These are phyloP conservation scores for Lichtheimia hyalospora DNA, from an alignment of 371 early-diverging fungal species.

Conservation along the genomic window DNA sequence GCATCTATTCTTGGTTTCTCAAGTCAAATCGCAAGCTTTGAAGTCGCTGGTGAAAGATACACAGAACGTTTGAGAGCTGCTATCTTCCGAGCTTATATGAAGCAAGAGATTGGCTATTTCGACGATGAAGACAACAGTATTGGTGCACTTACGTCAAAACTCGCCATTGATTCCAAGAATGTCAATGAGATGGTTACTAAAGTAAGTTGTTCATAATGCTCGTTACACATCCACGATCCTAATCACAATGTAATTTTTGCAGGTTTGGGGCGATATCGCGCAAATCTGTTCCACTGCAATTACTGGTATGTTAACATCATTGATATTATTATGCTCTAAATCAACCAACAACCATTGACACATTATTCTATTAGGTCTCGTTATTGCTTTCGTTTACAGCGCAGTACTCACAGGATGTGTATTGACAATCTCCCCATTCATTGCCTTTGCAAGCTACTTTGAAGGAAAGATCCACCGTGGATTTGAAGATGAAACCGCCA, in stretches of 20 bases:
- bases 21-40: conserved; percentile 33
- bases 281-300: conserved; percentile 44
- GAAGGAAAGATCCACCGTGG: conserved; percentile 46
- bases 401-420: conserved; percentile 63
- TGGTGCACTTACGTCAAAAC: conserved; percentile 76
- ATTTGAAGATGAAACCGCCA: conserved; percentile 59
- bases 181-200: conserved; percentile 63
- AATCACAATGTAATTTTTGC: conserved; percentile 41
- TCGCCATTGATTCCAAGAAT: conserved; percentile 79
- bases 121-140: conserved; percentile 77
- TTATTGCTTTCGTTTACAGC: conserved; percentile 47
- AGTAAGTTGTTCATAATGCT: conserved; percentile 9
- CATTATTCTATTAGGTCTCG: conserved; percentile 26
- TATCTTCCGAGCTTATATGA: conserved; percentile 56
- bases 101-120: conserved; percentile 84
- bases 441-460: conserved; percentile 42
- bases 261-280: conserved; percentile 55
- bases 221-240: conserved; percentile 75
- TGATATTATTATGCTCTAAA: not conserved
- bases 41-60: conserved; percentile 49
- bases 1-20: conserved; percentile 43
- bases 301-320: conserved; percentile 9
- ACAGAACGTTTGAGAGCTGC: conserved; percentile 54
- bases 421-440: conserved; percentile 53
- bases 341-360: not conserved